These are phyloP conservation scores for Backusella parvicylindrica DNA, from an alignment of 192 early-diverging fungal genomes.

Conservation along the genomic window DNA sequence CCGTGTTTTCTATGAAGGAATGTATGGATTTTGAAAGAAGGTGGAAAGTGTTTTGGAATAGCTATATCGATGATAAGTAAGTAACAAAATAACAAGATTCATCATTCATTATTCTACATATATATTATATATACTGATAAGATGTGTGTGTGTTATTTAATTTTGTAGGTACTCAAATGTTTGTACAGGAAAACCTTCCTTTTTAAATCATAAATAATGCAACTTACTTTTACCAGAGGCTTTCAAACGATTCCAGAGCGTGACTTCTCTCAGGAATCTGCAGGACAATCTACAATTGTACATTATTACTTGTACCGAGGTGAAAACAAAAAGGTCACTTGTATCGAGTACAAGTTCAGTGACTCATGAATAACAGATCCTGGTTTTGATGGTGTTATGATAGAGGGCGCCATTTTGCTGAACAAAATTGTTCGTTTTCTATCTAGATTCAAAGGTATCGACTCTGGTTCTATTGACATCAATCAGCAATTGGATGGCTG, in stretches of 20 bases:
- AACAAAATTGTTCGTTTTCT: conserved; percentile 40
- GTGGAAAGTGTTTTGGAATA: conserved; percentile 48
- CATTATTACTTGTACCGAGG: background rate
- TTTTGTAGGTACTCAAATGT: conserved; percentile 22
- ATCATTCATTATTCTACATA: too few relatives aligned
- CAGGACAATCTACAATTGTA: background rate
- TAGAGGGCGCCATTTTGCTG: conserved; percentile 26
- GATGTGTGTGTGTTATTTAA: too few relatives aligned
- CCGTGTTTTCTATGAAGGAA: conserved; percentile 17
- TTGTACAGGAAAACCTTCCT: conserved; percentile 40
- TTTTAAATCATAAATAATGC: conserved; percentile 47
- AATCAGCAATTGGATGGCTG: conserved; percentile 36
- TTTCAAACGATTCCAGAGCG: background rate
- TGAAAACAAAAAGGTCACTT: background rate
- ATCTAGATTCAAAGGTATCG: conserved; percentile 34
- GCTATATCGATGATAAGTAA: conserved; percentile 40
- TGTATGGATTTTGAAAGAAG: conserved; percentile 45
- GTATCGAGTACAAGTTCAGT: background rate
- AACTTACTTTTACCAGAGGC: conserved; percentile 41
- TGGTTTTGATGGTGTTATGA: background rate
- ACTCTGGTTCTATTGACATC: conserved; percentile 44
- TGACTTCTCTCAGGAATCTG: background rate
- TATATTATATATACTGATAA: too few relatives aligned
- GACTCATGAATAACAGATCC: background rate
- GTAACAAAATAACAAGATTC: too few relatives aligned